Percentiles rank a stretch among this genome's conserved stretches.
phyloP scores from a whole-genome alignment of 2,329 filamentous ascomycete species.

The Domatiomyces globalis region DNA sequence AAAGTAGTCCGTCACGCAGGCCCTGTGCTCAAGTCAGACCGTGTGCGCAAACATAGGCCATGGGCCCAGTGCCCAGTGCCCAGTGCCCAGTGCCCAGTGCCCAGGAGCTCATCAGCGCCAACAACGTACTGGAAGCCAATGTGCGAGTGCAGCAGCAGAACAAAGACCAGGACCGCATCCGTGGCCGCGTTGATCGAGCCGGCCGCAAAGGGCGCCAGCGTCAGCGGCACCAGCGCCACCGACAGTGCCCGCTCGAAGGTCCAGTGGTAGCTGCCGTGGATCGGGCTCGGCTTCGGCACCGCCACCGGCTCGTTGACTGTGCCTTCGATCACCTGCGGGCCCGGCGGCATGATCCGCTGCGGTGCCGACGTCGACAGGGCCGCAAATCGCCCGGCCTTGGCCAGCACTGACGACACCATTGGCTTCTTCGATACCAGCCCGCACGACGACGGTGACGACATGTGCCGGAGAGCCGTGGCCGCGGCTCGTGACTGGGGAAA shows the following conservation, averaged over 20 bases:
- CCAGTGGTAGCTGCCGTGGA: constrained; percentile 97
- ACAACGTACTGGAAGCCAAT: constrained; percentile 68
- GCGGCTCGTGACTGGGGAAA: constrained; percentile 11
- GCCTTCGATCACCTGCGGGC: constrained; percentile 65
- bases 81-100: no score
- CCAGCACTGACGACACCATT: constrained; percentile 4
- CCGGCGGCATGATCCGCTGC: constrained; percentile 63
- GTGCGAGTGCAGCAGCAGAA: constrained; percentile 83
- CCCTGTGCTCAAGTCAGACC: constrained; percentile 25
- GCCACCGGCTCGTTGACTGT: constrained; percentile 75
- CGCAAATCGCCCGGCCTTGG: constrained; percentile 38
- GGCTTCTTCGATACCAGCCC: constrained; percentile 2
- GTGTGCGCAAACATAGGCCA: no score
- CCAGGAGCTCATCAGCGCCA: background rate
- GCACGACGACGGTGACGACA: constrained; percentile 7
- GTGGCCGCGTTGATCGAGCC: constrained; percentile 79
- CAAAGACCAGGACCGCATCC: constrained; percentile 71
- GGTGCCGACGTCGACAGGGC: constrained; percentile 76
- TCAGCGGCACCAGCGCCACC: constrained; percentile 69
- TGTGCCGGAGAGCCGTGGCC: constrained; percentile 6
- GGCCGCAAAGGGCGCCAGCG: constrained; percentile 78
- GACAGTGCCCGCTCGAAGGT: constrained; percentile 76
- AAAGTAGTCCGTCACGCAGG: constrained; percentile 82
- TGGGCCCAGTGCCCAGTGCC: no score
- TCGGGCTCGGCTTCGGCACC: constrained; percentile 55